phyloP scores from a whole-genome alignment of 768 basidiomycete genomes.

The Boletellus ananiceps region DNA sequence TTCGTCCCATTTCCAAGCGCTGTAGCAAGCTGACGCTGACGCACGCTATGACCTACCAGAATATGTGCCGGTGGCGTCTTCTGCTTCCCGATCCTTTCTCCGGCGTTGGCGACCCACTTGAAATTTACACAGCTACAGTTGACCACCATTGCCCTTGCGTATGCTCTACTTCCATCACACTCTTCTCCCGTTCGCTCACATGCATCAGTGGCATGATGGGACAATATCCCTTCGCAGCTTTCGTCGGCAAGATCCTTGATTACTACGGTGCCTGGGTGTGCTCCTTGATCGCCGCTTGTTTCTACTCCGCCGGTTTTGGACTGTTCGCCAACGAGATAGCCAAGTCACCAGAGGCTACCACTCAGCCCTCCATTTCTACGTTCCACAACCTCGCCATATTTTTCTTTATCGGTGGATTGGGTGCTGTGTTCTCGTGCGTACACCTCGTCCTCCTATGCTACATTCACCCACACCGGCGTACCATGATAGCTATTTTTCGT shows the following conservation, averaged over 20 bases:
- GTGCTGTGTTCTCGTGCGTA: slow-evolving; percentile 68
- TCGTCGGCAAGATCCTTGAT: slow-evolving; percentile 69
- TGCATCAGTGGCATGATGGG: slow-evolving; percentile 67
- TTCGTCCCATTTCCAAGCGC: slow-evolving; percentile 32
- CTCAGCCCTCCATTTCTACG: slow-evolving; percentile 37
- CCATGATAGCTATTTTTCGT: slow-evolving; percentile 56
- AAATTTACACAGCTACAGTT: slow-evolving; percentile 73
- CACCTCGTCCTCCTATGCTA: neutral
- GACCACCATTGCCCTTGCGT: slow-evolving; percentile 76
- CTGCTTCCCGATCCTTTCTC: slow-evolving; percentile 71
- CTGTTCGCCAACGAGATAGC: slow-evolving; percentile 58
- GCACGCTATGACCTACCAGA: slow-evolving; percentile 31
- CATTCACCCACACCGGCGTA: neutral
- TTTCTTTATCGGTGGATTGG: slow-evolving; percentile 64
- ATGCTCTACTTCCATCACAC: slow-evolving; percentile 36
- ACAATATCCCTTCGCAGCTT: slow-evolving; percentile 71
- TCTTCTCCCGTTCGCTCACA: neutral
- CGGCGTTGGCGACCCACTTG: slow-evolving; percentile 51
- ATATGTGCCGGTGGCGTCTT: slow-evolving; percentile 76
- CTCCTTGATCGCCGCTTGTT: slow-evolving; percentile 55
- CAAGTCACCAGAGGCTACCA: slow-evolving; percentile 37
- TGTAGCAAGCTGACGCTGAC: neutral
- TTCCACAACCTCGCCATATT: slow-evolving; percentile 51
- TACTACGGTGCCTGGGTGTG: slow-evolving; percentile 60
- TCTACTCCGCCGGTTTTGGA: slow-evolving; percentile 59